A percentile compares a stretch with the other conserved stretches of the same genome.
phyloP scores from a whole-genome alignment of 257 asterid species.

The Euphrasia confusa region DNA sequence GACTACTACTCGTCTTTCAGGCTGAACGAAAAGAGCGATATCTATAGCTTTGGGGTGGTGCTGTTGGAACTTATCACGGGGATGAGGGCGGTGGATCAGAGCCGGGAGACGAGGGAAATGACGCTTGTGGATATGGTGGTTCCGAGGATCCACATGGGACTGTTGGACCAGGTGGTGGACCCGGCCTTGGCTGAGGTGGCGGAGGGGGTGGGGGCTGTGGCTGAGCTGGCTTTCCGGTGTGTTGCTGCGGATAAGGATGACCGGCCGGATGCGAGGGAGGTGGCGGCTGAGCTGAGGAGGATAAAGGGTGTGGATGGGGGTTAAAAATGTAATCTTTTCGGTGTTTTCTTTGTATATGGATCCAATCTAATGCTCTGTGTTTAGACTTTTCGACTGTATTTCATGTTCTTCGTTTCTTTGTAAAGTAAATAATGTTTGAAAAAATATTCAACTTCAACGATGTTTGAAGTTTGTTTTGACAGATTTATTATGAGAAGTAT shows the following conservation, averaged over 20 bases:
- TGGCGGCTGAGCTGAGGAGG: constrained; percentile 65
- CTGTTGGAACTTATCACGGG: constrained; percentile 80
- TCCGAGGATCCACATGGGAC: constrained; percentile 88
- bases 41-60: constrained; percentile 91
- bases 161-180: constrained; percentile 78
- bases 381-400: no score
- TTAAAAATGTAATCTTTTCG: constrained; percentile 28
- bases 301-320: constrained; percentile 58
- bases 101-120: constrained; percentile 78
- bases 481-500: constrained; percentile 2
- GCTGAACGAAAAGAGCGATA: constrained; percentile 87
- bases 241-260: constrained; percentile 85
- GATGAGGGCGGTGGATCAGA: constrained; percentile 81
- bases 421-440: no score
- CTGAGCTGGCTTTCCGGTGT: constrained; percentile 84
- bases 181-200: constrained; percentile 57
- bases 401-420: no score
- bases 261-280: constrained; percentile 82
- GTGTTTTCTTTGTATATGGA: no score
- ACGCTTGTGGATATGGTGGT: constrained; percentile 85
- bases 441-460: no score
- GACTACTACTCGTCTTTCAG: constrained; percentile 75
- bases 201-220: constrained; percentile 70
- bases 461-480: neutral
- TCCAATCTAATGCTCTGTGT: no score